Conservation (phyloP, 371 early-diverging fungal species). For the Actinomucor elegans region DNA sequence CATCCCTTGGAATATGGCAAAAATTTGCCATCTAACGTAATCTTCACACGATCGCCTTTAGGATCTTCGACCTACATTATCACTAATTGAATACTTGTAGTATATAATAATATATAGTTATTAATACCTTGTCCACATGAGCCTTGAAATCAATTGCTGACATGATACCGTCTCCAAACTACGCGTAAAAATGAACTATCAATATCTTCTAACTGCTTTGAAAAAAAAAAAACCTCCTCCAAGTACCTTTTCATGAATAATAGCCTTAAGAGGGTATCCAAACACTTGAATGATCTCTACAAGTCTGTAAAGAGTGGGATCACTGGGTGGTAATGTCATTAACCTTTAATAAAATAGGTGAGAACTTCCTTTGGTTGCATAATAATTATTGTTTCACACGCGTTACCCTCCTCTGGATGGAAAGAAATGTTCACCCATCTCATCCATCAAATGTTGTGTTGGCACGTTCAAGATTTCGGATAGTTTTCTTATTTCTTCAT, state of each 20-base stretch:
- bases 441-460: constrained; percentile 52
- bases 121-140: constrained; percentile 56
- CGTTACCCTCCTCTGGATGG: constrained; percentile 58
- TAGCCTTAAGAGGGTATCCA: constrained; percentile 52
- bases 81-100: neutral
- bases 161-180: constrained; percentile 67
- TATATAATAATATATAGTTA: neutral
- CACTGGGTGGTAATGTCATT: constrained; percentile 47
- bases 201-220: neutral
- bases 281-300: constrained; percentile 58
- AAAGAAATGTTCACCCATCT: constrained; percentile 50
- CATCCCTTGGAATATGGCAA: constrained; percentile 45
- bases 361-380: neutral
- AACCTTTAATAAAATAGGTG: constrained; percentile 23
- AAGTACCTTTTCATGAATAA: constrained; percentile 56
- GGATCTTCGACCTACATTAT: constrained; percentile 40
- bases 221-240: neutral
- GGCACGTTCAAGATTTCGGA: constrained; percentile 56
- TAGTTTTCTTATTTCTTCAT: constrained; percentile 50
- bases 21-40: constrained; percentile 58
- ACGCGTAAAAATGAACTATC: neutral
- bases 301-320: constrained; percentile 57
- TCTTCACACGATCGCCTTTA: constrained; percentile 50
- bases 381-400: neutral
- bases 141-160: constrained; percentile 62